Conservation (phyloP, 177 flowering plant genomes). For the Vitis hybrid region DNA sequence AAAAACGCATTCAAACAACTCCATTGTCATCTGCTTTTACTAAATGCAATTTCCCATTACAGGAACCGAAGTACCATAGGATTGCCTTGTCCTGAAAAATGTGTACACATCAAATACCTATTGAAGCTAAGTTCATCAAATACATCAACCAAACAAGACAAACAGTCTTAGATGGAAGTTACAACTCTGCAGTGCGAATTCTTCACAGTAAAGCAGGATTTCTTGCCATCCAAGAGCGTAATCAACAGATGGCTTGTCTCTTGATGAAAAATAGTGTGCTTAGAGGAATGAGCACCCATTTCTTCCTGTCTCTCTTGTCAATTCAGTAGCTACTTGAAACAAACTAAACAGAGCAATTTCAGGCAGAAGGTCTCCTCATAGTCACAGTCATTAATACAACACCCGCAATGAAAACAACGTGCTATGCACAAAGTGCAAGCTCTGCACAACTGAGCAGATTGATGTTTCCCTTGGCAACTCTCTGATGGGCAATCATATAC, state of each 20-base stretch:
- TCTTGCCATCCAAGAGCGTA: neutral
- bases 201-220: neutral
- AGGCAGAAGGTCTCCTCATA: constrained; percentile 66
- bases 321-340: constrained; percentile 25
- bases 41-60: neutral
- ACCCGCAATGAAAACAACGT: constrained; percentile 66
- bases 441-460: constrained; percentile 43
- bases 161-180: neutral
- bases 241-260: constrained; percentile 1
- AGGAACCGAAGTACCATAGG: neutral
- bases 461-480: constrained; percentile 50
- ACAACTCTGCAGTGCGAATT: neutral
- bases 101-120: neutral
- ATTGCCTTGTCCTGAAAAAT: neutral
- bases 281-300: constrained; percentile 10
- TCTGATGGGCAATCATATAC: constrained; percentile 79
- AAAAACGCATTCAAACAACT: neutral
- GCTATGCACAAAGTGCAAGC: constrained; percentile 64
- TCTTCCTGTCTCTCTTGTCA: constrained; percentile 20
- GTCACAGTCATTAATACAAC: constrained; percentile 49
- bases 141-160: neutral
- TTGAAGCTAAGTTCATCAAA: neutral
- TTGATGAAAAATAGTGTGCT: constrained; percentile 9
- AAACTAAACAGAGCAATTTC: constrained; percentile 50
- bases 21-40: neutral